A percentile compares a stretch with the other conserved stretches of the same genome.
Conservation (phyloP, 352 stramenopile species). For the Globisporangium emineosum region DNA sequence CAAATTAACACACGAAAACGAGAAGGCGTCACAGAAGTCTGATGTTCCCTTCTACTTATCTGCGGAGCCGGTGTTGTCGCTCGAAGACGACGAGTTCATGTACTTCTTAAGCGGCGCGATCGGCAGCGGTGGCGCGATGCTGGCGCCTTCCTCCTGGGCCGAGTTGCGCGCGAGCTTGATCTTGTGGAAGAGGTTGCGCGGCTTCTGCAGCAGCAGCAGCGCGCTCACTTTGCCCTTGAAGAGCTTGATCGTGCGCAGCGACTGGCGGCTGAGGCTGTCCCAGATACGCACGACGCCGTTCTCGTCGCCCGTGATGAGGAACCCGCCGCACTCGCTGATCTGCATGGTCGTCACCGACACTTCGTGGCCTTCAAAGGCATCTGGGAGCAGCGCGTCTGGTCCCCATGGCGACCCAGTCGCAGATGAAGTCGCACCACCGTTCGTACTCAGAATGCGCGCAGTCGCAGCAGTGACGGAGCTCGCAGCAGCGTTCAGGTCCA, state of each 20-base stretch:
- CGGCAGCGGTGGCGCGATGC: conserved; percentile 37
- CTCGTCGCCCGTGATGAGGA: conserved; percentile 63
- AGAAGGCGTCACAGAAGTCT: not conserved
- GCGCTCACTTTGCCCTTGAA: conserved; percentile 63
- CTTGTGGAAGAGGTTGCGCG: conserved; percentile 60
- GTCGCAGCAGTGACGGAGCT: conserved; percentile 45
- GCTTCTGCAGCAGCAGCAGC: conserved; percentile 46
- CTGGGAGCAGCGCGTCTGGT: conserved; percentile 36
- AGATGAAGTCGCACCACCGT: not conserved
- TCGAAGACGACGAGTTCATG: conserved; percentile 36
- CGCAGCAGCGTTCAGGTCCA: conserved; percentile 67
- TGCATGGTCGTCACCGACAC: conserved; percentile 51
- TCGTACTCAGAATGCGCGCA: conserved; percentile 44
- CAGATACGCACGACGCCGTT: conserved; percentile 57
- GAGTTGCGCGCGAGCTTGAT: conserved; percentile 33
- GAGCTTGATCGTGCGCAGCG: conserved; percentile 57
- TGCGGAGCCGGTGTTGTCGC: not conserved
- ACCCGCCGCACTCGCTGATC: conserved; percentile 52
- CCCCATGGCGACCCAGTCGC: conserved; percentile 29
- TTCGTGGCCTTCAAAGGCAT: conserved; percentile 70
- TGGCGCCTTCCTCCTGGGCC: conserved; percentile 30
- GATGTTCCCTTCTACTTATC: conserved; percentile 3
- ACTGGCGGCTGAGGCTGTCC: conserved; percentile 65
- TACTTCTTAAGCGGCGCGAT: conserved; percentile 78
- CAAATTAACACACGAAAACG: conserved; percentile 7